Evolutionary conservation across 352 stramenopile genomes (phyloP).

Genomic region (Globisporangium middletonii): DNA sequence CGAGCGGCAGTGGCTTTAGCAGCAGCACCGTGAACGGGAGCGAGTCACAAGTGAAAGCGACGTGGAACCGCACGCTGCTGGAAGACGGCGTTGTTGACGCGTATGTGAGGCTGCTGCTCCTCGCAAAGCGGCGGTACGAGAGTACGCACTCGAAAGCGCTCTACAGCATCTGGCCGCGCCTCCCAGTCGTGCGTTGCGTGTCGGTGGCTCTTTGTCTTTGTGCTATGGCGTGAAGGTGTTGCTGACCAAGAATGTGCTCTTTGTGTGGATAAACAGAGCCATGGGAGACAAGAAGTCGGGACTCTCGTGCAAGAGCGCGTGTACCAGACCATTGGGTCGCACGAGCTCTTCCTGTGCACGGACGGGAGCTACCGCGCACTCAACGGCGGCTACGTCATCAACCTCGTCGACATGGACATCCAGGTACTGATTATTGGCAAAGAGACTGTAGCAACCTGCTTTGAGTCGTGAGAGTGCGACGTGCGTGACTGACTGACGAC

Average conservation of each 20-base stretch:
- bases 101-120: slow-evolving; percentile 56
- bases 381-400: slow-evolving; percentile 52
- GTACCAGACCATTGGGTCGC: slow-evolving; percentile 32
- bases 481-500: slow-evolving; percentile 2
- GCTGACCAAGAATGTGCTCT: not conserved
- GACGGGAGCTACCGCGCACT: slow-evolving; percentile 54
- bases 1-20: slow-evolving; percentile 9
- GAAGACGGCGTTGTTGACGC: slow-evolving; percentile 59
- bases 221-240: not conserved
- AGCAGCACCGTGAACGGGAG: slow-evolving; percentile 24
- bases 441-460: not conserved
- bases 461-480: not conserved
- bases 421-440: slow-evolving; percentile 27
- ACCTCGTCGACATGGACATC: slow-evolving; percentile 57
- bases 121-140: slow-evolving; percentile 40
- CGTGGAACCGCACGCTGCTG: slow-evolving; percentile 67
- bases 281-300: slow-evolving; percentile 24
- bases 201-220: not conserved
- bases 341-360: slow-evolving; percentile 66
- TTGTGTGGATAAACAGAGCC: slow-evolving; percentile 2
- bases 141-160: slow-evolving; percentile 35
- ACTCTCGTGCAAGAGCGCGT: slow-evolving; percentile 35
- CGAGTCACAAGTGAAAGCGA: slow-evolving; percentile 45
- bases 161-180: slow-evolving; percentile 60
- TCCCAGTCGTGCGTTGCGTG: slow-evolving; percentile 3